phyloP scores from a whole-genome alignment of 139 green algal species.

The Ulvella scutata region DNA sequence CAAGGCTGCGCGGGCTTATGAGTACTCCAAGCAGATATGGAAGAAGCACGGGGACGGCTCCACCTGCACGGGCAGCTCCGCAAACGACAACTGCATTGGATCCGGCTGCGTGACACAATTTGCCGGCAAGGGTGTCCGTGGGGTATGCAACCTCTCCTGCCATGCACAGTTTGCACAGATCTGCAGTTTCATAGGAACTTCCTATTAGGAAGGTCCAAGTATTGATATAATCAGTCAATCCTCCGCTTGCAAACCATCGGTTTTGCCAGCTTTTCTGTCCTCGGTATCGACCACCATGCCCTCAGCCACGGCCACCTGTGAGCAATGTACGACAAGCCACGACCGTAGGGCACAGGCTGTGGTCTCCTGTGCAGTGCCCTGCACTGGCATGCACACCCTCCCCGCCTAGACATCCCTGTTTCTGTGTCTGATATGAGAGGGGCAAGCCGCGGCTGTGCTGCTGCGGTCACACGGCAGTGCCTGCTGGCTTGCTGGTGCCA shows the following conservation, averaged over 20 bases:
- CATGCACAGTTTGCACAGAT: neutral
- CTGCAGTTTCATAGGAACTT: neutral
- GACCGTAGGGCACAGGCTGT: too few species aligned
- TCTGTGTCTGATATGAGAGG: too few species aligned
- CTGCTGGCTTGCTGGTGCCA: too few species aligned
- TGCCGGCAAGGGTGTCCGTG: neutral
- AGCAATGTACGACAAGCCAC: too few species aligned
- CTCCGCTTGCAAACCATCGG: neutral
- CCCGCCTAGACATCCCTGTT: too few species aligned
- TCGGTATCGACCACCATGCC: too few species aligned
- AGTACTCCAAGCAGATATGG: neutral
- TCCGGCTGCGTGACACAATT: neutral
- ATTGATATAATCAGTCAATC: neutral
- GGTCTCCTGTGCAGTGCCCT: too few species aligned
- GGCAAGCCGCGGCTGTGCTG: too few species aligned
- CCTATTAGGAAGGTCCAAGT: neutral
- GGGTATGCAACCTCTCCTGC: neutral
- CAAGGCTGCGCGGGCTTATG: neutral
- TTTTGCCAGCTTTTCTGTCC: neutral
- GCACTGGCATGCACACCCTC: too few species aligned
- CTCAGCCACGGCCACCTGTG: too few species aligned
- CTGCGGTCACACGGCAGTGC: too few species aligned
- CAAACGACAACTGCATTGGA: neutral
- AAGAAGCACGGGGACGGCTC: neutral
- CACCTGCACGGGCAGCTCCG: neutral